Evolutionary conservation across 257 asterid genomes (phyloP).

Genomic region (Salvia splendens): DNA sequence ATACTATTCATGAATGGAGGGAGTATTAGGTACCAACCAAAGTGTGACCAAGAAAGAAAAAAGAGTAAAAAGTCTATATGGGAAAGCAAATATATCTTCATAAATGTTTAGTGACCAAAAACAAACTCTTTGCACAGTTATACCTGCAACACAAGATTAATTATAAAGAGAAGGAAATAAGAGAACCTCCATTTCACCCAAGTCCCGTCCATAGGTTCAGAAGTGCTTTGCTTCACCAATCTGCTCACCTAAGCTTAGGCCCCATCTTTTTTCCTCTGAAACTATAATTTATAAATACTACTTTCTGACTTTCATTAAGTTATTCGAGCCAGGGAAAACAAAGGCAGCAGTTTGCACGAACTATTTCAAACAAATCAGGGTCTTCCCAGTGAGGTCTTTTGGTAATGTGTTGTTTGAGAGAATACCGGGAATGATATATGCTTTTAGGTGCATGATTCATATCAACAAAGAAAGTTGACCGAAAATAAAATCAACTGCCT

Average conservation of each 20-base stretch:
- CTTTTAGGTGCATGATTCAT: neutral
- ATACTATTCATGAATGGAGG: too few relatives aligned
- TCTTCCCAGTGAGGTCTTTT: neutral
- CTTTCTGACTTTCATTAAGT: neutral
- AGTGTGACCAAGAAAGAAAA: neutral
- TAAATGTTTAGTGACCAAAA: neutral
- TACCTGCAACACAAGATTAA: neutral
- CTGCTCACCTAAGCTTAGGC: neutral
- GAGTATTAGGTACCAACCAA: neutral
- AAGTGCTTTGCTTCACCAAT: neutral
- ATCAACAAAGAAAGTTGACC: neutral
- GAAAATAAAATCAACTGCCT: neutral
- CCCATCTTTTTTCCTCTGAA: neutral
- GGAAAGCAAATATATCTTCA: neutral
- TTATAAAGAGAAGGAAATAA: neutral
- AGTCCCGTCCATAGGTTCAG: neutral
- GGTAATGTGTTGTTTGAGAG: slow-evolving; percentile 9
- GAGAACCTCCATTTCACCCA: neutral
- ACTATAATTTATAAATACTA: neutral
- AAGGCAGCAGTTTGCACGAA: neutral
- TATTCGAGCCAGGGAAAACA: too few relatives aligned
- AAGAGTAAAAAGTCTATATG: neutral
- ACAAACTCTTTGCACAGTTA: neutral
- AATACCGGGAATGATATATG: neutral
- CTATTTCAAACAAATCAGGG: neutral